Conservation (phyloP, 148 eudicot species). For the Rhododendron griersonianum region DNA sequence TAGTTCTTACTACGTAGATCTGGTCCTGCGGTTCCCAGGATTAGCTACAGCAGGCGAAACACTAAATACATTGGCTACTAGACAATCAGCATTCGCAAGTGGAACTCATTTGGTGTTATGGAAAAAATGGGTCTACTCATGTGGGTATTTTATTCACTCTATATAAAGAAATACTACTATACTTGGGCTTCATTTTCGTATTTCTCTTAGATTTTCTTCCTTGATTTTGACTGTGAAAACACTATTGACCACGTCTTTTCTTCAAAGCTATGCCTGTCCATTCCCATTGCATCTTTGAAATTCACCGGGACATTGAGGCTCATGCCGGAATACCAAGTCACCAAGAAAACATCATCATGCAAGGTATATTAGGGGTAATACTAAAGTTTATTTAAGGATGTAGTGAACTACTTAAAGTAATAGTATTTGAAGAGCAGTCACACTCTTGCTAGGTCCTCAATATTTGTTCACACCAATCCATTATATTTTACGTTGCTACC, state of each 20-base stretch:
- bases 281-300: not conserved
- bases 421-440: too few species aligned
- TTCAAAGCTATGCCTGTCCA: slow-evolving; percentile 4
- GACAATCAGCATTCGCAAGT: not conserved
- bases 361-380: not conserved
- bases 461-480: too few species aligned
- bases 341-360: not conserved
- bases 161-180: too few species aligned
- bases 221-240: not conserved
- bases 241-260: not conserved
- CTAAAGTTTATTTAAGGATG: too few species aligned
- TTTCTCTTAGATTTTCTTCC: too few species aligned
- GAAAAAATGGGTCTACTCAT: not conserved
- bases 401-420: too few species aligned
- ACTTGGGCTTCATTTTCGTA: too few species aligned
- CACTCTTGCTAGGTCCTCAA: too few species aligned
- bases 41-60: not conserved
- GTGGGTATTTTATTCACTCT: not conserved
- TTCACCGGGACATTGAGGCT: not conserved
- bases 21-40: not conserved
- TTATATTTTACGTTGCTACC: too few species aligned
- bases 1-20: not conserved
- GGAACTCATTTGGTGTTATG: not conserved
- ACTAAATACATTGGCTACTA: not conserved
- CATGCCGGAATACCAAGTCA: not conserved